These are phyloP conservation scores for Protostelium mycophagum DNA, from an alignment of 78 protist species.

Conservation along the genomic window DNA sequence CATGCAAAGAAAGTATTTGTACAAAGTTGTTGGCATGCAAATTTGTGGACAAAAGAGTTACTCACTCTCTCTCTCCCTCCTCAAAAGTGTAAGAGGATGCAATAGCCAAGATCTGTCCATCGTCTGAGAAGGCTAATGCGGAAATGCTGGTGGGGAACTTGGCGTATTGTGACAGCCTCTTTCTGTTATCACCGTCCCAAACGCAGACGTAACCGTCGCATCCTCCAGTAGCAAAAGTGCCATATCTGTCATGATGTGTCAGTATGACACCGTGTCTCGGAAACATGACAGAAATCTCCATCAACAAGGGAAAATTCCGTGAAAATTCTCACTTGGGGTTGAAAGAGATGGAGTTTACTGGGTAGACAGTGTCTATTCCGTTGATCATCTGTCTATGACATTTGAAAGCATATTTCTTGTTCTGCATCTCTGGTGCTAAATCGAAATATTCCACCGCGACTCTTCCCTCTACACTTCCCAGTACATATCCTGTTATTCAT, in stretches of 20 bases:
- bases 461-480: constrained; percentile 87
- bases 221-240: constrained; percentile 97
- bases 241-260: constrained; percentile 31
- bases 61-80: constrained; percentile 84
- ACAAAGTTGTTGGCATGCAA: too few relatives aligned
- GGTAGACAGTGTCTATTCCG: constrained; percentile 70
- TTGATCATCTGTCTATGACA: constrained; percentile 78
- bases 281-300: not conserved
- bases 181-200: constrained; percentile 86
- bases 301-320: not conserved
- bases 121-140: constrained; percentile 63
- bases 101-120: constrained; percentile 81
- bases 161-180: constrained; percentile 52
- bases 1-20: too few relatives aligned
- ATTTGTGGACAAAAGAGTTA: not conserved
- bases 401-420: constrained; percentile 85
- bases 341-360: constrained; percentile 92
- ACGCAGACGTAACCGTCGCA: constrained; percentile 85
- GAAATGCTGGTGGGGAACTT: constrained; percentile 68
- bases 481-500: constrained; percentile 80
- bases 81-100: constrained; percentile 89
- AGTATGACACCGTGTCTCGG: too few relatives aligned
- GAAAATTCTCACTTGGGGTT: constrained; percentile 57
- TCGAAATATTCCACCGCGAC: constrained; percentile 89
- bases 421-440: constrained; percentile 25